A percentile compares a stretch with the other conserved stretches of the same genome.
phyloP scores from a whole-genome alignment of 805 yeast species.

The Ogataea ramenticola region DNA sequence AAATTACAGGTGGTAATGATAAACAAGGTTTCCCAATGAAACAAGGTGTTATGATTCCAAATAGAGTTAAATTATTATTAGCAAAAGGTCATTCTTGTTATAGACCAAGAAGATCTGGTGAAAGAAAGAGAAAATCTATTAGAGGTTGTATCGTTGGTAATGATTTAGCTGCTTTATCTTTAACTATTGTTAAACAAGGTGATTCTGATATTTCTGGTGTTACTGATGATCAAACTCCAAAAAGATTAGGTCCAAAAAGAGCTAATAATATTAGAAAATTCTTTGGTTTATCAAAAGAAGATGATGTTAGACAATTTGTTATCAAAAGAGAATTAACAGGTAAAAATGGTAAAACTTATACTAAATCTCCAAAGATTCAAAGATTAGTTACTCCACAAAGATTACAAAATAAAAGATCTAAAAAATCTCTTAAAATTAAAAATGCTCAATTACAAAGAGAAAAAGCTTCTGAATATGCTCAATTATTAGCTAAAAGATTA shows the following conservation, averaged over 20 bases:
- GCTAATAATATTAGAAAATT: conserved; percentile 99
- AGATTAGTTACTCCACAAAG: conserved; percentile 99
- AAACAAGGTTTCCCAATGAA: conserved; percentile 99
- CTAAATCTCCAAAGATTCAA: conserved; percentile 99
- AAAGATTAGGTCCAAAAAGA: conserved; percentile 99
- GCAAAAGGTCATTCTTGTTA: conserved; percentile 95
- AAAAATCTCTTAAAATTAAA: conserved; percentile 86
- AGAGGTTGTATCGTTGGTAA: conserved; percentile 99
- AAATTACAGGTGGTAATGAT: conserved; percentile 99
- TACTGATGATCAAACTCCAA: conserved; percentile 91
- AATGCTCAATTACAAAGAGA: conserved; percentile 99
- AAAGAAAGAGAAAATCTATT: conserved; percentile 99
- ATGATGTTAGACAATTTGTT: conserved; percentile 85
- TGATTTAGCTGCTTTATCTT: conserved; percentile 93
- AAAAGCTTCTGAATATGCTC: conserved; percentile 99
- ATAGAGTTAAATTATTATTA: conserved; percentile 95
- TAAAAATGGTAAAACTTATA: conserved; percentile 97
- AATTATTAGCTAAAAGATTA: conserved; percentile 95
- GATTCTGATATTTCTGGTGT: conserved; percentile 93
- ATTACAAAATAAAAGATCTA: conserved; percentile 98
- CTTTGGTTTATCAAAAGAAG: conserved; percentile 96
- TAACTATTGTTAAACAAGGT: conserved; percentile 95
- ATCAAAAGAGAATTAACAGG: conserved; percentile 96
- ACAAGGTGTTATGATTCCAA: conserved; percentile 99
- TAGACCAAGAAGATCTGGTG: conserved; percentile 99